Conservation (phyloP, 208 protist species). For the Trypanosoma cruzi region DNA sequence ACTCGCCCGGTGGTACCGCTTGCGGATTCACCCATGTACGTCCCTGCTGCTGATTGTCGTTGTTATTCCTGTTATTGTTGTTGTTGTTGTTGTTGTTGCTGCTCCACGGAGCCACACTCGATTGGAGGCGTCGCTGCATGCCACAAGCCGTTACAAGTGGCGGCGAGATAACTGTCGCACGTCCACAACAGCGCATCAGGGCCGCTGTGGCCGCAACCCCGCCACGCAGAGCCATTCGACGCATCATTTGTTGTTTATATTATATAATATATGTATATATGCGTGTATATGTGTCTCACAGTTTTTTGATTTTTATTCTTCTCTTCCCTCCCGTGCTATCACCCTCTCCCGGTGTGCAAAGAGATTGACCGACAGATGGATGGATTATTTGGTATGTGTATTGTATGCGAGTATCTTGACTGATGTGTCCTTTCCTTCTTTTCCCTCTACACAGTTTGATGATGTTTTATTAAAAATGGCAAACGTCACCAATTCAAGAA, state of each 20-base stretch:
- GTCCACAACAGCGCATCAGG: neutral
- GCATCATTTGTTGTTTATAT: no score
- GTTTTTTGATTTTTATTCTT: constrained; percentile 3
- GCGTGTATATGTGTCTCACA: constrained; percentile 9
- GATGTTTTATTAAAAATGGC: no score
- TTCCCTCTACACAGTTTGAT: neutral
- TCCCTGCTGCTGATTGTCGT: constrained; percentile 56
- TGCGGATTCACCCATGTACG: constrained; percentile 88
- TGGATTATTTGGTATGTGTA: no score
- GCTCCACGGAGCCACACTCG: constrained; percentile 65
- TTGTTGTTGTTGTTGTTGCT: neutral
- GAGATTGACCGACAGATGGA: neutral
- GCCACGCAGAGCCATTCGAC: constrained; percentile 17
- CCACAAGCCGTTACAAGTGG: neutral
- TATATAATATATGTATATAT: no score
- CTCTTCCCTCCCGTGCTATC: no score
- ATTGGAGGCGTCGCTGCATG: constrained; percentile 32
- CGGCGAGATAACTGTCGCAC: neutral
- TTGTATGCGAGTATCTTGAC: neutral
- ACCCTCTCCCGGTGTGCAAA: neutral
- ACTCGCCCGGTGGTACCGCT: constrained; percentile 85
- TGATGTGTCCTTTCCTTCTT: neutral
- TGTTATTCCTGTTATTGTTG: constrained; percentile 34
- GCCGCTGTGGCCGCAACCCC: neutral
- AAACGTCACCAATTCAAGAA: neutral